Base-by-base conservation (phyloP, 2,329 filamentous ascomycete genomes). In the Paecilomyces fulvus region DNA sequence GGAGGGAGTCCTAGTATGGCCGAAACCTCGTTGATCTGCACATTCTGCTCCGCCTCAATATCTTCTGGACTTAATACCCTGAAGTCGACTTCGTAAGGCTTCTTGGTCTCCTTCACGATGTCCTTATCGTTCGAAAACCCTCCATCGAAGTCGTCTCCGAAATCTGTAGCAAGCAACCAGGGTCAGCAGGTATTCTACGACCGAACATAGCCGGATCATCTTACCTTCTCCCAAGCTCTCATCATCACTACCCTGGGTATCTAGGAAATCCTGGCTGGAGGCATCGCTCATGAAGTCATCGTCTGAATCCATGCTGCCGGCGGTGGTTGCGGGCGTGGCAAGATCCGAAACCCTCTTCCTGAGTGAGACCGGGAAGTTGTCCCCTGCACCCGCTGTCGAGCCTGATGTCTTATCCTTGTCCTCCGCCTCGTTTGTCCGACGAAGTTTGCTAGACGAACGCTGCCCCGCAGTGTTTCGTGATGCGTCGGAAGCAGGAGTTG, bases 221-320 rank as follows among this genome's bases (percentile, higher is more conserved):
- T 49, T 56, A 76, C 73, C 74, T 59, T 76, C 74, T 20, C 68
- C 72, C 51, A 73, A 50, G 61, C 74, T 78, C 58, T 77, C 86
- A 65, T 91, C 89, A 55, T 90, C 91, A 64, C 88, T 91, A 59
- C 88, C 85, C 65, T 91, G 75, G 23, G 68, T 73, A 49, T 70
- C 88, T 60, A 88, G 81, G 58, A 90, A 83, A 58, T 83, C 83
- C 48, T 86, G 87, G 68, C 88, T 95, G 48, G 89, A 92, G 65
- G 86, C 80, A 68, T 86, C 85, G 65, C 89, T 95, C 82, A 94
- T 88, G 73, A 92, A 92, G 59, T 96, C 92, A 68, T 96, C 91
- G 66, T 97, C 92, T 8, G 92, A 96, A 77, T 96, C 91, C 92
- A 96, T 96, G 61, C 79, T 83, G 72, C 70, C 75, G 33, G 76